These are phyloP conservation scores for Paramecium bursaria DNA, from an alignment of 73 alveolate species.

Conservation along the genomic window DNA sequence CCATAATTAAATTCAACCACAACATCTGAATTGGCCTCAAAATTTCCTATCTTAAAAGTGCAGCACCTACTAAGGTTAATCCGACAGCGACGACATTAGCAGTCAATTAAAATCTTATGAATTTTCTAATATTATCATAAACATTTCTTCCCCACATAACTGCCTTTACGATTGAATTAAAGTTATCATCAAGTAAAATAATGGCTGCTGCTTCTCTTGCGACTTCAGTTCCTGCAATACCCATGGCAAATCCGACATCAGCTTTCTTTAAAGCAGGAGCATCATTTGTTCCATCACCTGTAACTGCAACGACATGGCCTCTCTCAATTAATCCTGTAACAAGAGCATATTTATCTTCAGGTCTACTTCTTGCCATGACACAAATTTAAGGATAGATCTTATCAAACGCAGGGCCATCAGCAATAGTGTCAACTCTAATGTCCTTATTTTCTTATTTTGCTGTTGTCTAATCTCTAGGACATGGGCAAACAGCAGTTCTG, in stretches of 20 bases:
- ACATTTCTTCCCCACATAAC: conserved; percentile 91
- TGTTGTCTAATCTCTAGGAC: conserved; percentile 70
- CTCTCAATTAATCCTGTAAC: conserved; percentile 92
- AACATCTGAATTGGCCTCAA: conserved; percentile 89
- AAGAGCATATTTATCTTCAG: conserved; percentile 96
- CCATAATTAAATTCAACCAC: conserved; percentile 92
- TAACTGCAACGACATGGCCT: conserved; percentile 97
- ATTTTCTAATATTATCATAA: conserved; percentile 88
- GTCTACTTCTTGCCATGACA: conserved; percentile 97
- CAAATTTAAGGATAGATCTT: conserved; percentile 72
- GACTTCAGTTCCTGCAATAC: conserved; percentile 97
- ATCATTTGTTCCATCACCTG: conserved; percentile 99
- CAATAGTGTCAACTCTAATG: conserved; percentile 69
- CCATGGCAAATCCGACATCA: conserved; percentile 98
- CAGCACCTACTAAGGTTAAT: conserved; percentile 85
- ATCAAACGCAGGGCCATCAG: conserved; percentile 62
- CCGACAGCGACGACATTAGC: conserved; percentile 92
- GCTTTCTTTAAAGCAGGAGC: conserved; percentile 97
- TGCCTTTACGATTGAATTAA: conserved; percentile 93
- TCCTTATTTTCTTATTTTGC: conserved; percentile 56
- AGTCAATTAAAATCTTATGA: conserved; percentile 93
- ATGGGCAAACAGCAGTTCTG: conserved; percentile 57
- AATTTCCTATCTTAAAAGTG: conserved; percentile 88
- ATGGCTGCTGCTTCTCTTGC: conserved; percentile 97
- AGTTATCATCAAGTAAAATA: conserved; percentile 95